A percentile compares a stretch with the other conserved stretches of the same genome.
Evolutionary conservation across 2,329 filamentous ascomycete genomes (phyloP).

Genomic region (Fusarium sambucinum): DNA sequence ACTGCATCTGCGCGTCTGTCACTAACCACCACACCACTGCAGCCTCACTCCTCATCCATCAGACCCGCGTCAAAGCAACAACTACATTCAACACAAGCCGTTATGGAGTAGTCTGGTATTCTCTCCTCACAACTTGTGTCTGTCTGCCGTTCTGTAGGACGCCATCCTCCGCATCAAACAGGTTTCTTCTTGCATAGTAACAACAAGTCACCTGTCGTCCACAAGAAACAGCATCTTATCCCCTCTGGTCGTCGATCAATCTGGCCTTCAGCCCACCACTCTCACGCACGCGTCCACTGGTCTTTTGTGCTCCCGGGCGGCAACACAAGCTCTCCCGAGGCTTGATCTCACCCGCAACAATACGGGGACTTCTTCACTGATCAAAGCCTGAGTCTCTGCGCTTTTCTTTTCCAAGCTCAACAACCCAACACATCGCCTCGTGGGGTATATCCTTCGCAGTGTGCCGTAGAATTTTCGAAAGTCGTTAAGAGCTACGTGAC

Average conservation of each 20-base stretch:
- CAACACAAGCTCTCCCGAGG: constrained; percentile 46
- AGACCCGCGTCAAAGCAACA: constrained; percentile 41
- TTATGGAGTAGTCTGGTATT: constrained; percentile 33
- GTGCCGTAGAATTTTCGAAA: constrained; percentile 53
- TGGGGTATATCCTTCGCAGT: constrained; percentile 59
- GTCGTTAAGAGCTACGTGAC: constrained; percentile 55
- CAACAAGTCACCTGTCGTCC: constrained; percentile 19
- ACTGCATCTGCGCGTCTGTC: constrained; percentile 49
- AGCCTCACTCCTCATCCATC: constrained; percentile 45
- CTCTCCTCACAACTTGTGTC: constrained; percentile 15
- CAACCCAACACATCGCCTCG: constrained; percentile 55
- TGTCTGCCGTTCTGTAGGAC: constrained; percentile 43
- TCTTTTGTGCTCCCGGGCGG: constrained; percentile 42
- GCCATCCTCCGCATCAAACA: constrained; percentile 34
- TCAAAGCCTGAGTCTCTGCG: constrained; percentile 48
- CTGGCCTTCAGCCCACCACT: constrained; percentile 53
- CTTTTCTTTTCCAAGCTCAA: constrained; percentile 51
- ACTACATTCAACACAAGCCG: constrained; percentile 35
- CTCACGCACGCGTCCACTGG: constrained; percentile 50
- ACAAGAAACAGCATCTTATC: constrained; percentile 45
- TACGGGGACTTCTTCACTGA: constrained; percentile 39
- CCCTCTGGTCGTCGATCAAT: constrained; percentile 46
- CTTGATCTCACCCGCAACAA: constrained; percentile 39
- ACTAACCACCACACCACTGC: constrained; percentile 43
- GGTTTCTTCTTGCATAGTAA: constrained; percentile 2